These are phyloP conservation scores for Ustilago sp. DNA, from an alignment of 1,284 basidiomycete species.

Conservation along the genomic window DNA sequence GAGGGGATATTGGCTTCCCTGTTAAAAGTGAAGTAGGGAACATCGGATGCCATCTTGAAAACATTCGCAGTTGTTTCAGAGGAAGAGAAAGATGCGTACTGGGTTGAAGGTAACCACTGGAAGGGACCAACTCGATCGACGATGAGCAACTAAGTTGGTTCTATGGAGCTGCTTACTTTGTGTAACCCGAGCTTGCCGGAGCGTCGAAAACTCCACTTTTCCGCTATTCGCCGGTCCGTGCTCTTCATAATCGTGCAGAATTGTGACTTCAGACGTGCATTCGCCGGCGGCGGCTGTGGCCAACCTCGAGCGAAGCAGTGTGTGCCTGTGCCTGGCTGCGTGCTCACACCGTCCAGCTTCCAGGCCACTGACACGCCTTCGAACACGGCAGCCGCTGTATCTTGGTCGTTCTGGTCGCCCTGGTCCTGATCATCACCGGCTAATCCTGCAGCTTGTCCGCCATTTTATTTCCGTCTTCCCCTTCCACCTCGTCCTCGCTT, in stretches of 20 bases:
- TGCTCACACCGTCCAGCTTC: neutral
- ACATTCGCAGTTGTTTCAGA: neutral
- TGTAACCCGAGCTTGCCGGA: neutral
- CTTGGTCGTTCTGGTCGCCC: no score
- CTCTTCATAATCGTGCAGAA: neutral
- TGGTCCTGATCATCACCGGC: no score
- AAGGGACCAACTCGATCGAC: neutral
- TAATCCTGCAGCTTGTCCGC: no score
- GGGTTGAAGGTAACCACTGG: neutral
- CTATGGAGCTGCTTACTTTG: neutral
- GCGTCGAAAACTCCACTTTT: neutral
- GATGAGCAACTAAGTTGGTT: neutral
- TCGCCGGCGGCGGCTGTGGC: neutral
- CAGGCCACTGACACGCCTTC: constrained; percentile 12
- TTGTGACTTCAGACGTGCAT: neutral
- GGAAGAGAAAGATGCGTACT: neutral
- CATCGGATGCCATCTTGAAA: constrained; percentile 32
- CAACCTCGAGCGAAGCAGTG: neutral
- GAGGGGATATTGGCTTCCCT: constrained; percentile 55
- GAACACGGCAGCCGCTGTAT: constrained; percentile 8
- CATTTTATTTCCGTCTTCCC: no score
- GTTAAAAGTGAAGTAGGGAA: constrained; percentile 54
- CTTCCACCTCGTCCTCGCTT: no score
- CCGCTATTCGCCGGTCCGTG: neutral
- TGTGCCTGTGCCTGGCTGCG: neutral